Conservation (phyloP, 208 protist species). For the Trypanosoma cruzi region DNA sequence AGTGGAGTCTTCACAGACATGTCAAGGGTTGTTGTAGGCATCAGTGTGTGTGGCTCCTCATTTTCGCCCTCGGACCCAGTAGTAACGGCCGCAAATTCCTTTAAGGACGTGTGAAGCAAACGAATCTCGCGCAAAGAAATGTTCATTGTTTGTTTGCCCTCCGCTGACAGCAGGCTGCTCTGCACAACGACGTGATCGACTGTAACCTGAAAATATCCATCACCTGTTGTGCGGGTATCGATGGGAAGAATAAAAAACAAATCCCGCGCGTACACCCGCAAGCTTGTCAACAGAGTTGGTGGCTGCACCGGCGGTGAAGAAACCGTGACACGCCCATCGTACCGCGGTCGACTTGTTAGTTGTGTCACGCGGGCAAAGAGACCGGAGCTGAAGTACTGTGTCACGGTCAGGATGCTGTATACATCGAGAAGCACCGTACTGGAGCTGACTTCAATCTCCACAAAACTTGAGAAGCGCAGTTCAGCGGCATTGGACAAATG, state of each 20-base stretch:
- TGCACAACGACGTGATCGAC: constrained; percentile 61
- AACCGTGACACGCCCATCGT: constrained; percentile 56
- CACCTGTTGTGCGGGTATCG: constrained; percentile 41
- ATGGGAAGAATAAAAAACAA: constrained; percentile 63
- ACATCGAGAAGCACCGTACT: constrained; percentile 73
- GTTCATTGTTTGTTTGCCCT: constrained; percentile 62
- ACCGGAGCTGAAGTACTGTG: constrained; percentile 70
- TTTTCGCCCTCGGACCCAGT: not conserved
- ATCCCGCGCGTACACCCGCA: constrained; percentile 66
- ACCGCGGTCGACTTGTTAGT: constrained; percentile 64
- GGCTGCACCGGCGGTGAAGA: constrained; percentile 34
- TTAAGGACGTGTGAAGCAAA: constrained; percentile 34
- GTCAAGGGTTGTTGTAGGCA: constrained; percentile 56
- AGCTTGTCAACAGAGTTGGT: constrained; percentile 70
- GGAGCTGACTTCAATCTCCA: constrained; percentile 65
- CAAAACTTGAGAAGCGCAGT: constrained; percentile 73
- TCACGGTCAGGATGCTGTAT: constrained; percentile 71
- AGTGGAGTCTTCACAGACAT: constrained; percentile 58
- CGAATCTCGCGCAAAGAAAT: constrained; percentile 69
- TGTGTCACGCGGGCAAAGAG: constrained; percentile 60
- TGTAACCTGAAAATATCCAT: constrained; percentile 48
- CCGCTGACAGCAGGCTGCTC: constrained; percentile 62
- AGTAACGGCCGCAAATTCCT: not conserved
- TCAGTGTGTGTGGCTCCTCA: constrained; percentile 27
- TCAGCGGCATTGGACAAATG: constrained; percentile 66